Base-by-base conservation (phyloP, 2,329 filamentous ascomycete genomes). In the Aspergillus terreus region DNA sequence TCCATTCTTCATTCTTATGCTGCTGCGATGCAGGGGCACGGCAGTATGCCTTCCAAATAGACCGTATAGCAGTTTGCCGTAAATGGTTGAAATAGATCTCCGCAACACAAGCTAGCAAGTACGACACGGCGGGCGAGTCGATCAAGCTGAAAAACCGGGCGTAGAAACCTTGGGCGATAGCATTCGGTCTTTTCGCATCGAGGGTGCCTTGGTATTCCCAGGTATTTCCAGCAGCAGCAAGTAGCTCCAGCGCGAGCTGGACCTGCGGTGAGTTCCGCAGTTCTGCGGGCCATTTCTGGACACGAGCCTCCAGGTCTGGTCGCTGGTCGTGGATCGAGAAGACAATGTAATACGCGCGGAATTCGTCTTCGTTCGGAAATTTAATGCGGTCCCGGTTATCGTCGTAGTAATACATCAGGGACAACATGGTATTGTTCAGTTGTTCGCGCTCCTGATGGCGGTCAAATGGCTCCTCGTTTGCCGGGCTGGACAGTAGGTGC, bases 391-490 rank as follows among this genome's bases (percentile, higher is more conserved):
- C 74, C 50, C 73, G 71, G 58, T 75, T 78, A 62, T 83, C 78
- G 62, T 82, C 76, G 65, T 84, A 84, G 62, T 81, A 82, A 59
- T 82, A 78, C 70, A 82, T 78, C 11, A 86, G 65, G 1, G 83
- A 84, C 1, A 83, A 71, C 52, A 85, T 72, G 1, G 83, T 84
- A 58, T 82, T 80, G 63, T 83, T 82, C 47, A 86, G 74, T 62
- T 86, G 83, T 60, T 86, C 83, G 17, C 81, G 75, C 58, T 86
- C 83, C 62, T 85, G 82, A 51, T 82, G 77, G 45, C 71, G 73
- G 57, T 81, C 77, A 55, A 82, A 83, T 19, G 74, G 77, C 60
- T 78, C 75, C 44, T 78, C 74, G 45, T 76, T 78, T 12, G 73
- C 71, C 1, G 75, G 73, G 30, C 72, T 73, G 6, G 79, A 79